Evolutionary conservation across 257 asterid genomes (phyloP).

Genomic region (Solanum pimpinellifolium): DNA sequence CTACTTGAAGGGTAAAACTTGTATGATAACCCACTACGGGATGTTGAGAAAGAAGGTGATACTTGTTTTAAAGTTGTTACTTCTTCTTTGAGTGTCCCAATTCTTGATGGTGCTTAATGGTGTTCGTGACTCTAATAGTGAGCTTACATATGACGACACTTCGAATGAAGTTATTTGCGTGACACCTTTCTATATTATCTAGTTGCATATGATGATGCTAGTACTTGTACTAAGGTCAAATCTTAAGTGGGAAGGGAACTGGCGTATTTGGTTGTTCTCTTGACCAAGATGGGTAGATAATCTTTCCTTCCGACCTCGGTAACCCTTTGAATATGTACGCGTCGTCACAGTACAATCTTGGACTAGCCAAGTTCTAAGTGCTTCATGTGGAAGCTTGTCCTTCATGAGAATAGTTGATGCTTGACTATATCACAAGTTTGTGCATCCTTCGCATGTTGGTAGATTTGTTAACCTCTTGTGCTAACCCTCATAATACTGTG

Average conservation of each 20-base stretch:
- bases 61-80: neutral
- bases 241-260: too few species aligned
- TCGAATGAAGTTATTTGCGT: too few species aligned
- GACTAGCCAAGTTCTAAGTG: neutral
- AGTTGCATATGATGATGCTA: too few species aligned
- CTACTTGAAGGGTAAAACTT: neutral
- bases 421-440: neutral
- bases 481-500: neutral
- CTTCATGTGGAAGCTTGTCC: neutral
- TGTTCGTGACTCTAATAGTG: too few species aligned
- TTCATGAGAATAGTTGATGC: neutral
- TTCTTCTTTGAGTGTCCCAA: neutral
- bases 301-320: neutral
- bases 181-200: too few species aligned
- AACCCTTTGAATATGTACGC: neutral
- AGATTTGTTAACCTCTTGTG: neutral
- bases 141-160: too few species aligned
- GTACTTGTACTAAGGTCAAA: too few species aligned
- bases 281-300: neutral
- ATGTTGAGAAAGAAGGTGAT: neutral
- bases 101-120: neutral
- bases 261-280: neutral
- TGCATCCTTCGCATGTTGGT: neutral
- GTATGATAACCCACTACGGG: neutral
- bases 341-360: neutral